Evolutionary conservation across 805 yeast genomes (phyloP), one percentile per base, ranked within the genome.

Genomic region (Danielozyma ontarioensis): DNA sequence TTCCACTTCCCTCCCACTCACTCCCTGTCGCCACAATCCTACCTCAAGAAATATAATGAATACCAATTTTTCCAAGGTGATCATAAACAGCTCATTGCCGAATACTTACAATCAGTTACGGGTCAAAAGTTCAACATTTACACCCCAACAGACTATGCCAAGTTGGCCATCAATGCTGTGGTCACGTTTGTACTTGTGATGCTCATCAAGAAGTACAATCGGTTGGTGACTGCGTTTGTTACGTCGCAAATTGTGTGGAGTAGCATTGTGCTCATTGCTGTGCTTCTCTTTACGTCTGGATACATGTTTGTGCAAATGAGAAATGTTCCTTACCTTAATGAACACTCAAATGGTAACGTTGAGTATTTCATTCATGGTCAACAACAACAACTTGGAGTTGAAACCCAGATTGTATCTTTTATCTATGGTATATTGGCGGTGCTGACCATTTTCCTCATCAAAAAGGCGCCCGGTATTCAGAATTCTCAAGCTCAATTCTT

Each of bases 271-370:
- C 65, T 84, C n/a, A 63, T 83, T 36, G 46, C 74, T 13, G 72
- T 85, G 24, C 64, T 89, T 39, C 62, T 88, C 45, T 84, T 89
- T 68, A 78, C 75, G 30, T 69, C 90, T 5, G 98, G 98, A 13
- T 83, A 88, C 62, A 93, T 93, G 98, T 93, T 78, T 72, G 89
- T 87, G 57, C 74, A 76, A 45, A 93, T 93, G 42, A 77, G 97
- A 57, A 73, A 74, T 25, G 70, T 80, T 5, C 88, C 72, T 60
- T 84, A 80, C 52, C 66, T 80, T 27, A 70, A 71, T 43, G 68
- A 64, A 22, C 58, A 53, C 16, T 49, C 43, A 6, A 54, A 68
- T 29, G 74, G 74, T 7, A 34, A 39, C 2, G 53, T 50, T 3
- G 53, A 53, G 6, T 72, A 69, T 42, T 57, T 72, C 39, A 41